Evolutionary conservation across 768 basidiomycete genomes (phyloP).

Genomic region (Mycena maculata): DNA sequence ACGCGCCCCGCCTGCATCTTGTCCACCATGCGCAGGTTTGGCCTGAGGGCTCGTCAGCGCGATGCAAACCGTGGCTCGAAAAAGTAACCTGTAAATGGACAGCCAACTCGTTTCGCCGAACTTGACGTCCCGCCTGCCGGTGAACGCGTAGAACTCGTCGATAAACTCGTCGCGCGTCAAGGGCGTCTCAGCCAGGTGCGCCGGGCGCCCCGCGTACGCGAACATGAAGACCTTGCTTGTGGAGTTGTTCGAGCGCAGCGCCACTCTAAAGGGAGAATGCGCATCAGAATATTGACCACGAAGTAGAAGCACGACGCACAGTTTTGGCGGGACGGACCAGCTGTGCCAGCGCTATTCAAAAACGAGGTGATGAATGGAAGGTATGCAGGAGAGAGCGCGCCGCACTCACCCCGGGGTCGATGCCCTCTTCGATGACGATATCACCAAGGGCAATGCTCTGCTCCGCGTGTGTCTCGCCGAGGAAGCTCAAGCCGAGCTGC

Average conservation of each 20-base stretch:
- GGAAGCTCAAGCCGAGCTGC: constrained; percentile 53
- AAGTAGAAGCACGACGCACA: constrained; percentile 20
- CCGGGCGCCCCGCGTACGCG: background rate
- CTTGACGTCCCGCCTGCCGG: constrained; percentile 43
- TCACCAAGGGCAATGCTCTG: constrained; percentile 49
- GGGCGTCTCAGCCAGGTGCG: constrained; percentile 22
- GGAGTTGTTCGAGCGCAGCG: background rate
- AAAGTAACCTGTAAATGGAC: constrained; percentile 43
- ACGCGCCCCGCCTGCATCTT: constrained; percentile 55
- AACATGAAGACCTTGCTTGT: constrained; percentile 14
- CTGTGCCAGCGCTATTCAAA: constrained; percentile 36
- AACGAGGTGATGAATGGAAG: background rate
- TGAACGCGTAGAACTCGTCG: constrained; percentile 42
- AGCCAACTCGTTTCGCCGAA: constrained; percentile 42
- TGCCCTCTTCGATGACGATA: constrained; percentile 48
- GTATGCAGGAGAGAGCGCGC: background rate
- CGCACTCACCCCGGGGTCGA: constrained; percentile 43
- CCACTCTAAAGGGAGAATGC: background rate
- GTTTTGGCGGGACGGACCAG: constrained; percentile 33
- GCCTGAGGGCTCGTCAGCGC: too few relatives aligned
- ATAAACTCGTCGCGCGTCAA: constrained; percentile 42
- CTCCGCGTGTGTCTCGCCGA: constrained; percentile 50
- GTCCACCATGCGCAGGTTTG: constrained; percentile 62
- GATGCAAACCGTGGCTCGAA: background rate
- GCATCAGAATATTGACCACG: background rate